Evolutionary conservation across 1,139 yeast species (phyloP).

Genomic region (Diutina scorzettiae): DNA sequence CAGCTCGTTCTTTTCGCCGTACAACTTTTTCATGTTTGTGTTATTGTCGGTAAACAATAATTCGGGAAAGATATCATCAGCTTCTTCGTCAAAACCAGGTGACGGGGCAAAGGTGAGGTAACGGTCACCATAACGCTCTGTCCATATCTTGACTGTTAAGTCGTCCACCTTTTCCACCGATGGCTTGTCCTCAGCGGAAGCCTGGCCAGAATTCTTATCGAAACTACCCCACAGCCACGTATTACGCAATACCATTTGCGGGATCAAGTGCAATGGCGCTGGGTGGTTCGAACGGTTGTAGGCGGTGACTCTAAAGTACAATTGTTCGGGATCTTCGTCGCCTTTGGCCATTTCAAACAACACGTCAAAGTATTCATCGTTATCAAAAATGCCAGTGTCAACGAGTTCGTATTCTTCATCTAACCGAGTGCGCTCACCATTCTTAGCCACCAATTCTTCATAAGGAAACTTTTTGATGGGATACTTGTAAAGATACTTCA

Average conservation of each 20-base stretch:
- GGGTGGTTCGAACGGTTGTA: constrained; percentile 74
- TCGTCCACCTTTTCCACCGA: constrained; percentile 30
- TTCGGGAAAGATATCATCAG: constrained; percentile 62
- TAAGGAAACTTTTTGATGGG: constrained; percentile 84
- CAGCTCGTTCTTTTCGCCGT: constrained; percentile 45
- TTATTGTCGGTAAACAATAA: constrained; percentile 83
- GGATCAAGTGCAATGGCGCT: constrained; percentile 80
- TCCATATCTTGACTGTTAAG: constrained; percentile 48
- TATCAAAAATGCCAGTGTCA: constrained; percentile 69
- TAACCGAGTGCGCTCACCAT: constrained; percentile 49
- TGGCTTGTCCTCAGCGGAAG: constrained; percentile 31
- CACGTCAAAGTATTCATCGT: constrained; percentile 79
- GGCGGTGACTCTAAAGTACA: constrained; percentile 79
- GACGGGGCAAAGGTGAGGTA: constrained; percentile 74
- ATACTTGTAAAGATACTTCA: constrained; percentile 87
- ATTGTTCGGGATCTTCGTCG: constrained; percentile 69
- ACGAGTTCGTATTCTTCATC: constrained; percentile 63
- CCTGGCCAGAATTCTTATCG: constrained; percentile 4
- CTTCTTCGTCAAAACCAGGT: constrained; percentile 55
- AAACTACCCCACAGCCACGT: constrained; percentile 83
- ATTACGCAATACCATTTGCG: constrained; percentile 79
- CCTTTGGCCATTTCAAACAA: constrained; percentile 88
- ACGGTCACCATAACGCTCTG: constrained; percentile 58
- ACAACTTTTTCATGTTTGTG: constrained; percentile 62
- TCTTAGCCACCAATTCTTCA: constrained; percentile 59